Percentiles rank a stretch among this genome's conserved stretches.
These are phyloP conservation scores for Kwoniella shivajii DNA, from an alignment of 1,284 basidiomycete species.

Conservation along the genomic window DNA sequence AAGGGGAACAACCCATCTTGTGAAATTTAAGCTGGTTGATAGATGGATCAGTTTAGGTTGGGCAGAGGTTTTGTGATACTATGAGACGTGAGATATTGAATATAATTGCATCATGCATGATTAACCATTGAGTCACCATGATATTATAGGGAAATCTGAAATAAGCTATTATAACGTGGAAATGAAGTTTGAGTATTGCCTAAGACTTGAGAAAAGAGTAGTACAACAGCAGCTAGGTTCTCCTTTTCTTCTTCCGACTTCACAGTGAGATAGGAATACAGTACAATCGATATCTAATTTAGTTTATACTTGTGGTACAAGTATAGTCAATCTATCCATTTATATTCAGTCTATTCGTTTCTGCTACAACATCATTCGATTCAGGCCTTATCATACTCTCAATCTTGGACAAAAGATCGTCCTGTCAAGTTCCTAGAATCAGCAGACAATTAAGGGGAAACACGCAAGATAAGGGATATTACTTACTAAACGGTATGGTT, in stretches of 20 bases:
- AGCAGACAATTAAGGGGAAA: too few species aligned
- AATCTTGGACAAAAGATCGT: conserved; percentile 39
- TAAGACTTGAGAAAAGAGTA: not conserved
- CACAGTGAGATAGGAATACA: too few species aligned
- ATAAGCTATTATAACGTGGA: not conserved
- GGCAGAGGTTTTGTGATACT: conserved; percentile 46
- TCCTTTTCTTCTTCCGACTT: too few species aligned
- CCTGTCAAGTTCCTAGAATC: conserved; percentile 9
- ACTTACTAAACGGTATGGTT: conserved; percentile 41
- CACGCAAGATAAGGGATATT: not conserved
- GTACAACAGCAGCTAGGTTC: conserved; percentile 1
- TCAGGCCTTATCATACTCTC: conserved; percentile 37
- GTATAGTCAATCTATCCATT: too few species aligned
- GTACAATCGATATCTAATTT: too few species aligned
- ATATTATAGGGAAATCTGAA: not conserved
- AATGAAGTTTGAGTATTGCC: not conserved
- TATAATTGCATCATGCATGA: not conserved
- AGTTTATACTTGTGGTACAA: too few species aligned
- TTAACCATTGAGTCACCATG: not conserved
- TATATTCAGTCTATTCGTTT: too few species aligned
- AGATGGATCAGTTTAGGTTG: conserved; percentile 50
- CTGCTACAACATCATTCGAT: too few species aligned
- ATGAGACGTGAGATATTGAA: not conserved
- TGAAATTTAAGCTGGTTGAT: conserved; percentile 51
- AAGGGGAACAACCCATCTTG: conserved; percentile 52